Base-by-base conservation (phyloP, 805 yeast species). In the Nakazawaea peltata region DNA sequence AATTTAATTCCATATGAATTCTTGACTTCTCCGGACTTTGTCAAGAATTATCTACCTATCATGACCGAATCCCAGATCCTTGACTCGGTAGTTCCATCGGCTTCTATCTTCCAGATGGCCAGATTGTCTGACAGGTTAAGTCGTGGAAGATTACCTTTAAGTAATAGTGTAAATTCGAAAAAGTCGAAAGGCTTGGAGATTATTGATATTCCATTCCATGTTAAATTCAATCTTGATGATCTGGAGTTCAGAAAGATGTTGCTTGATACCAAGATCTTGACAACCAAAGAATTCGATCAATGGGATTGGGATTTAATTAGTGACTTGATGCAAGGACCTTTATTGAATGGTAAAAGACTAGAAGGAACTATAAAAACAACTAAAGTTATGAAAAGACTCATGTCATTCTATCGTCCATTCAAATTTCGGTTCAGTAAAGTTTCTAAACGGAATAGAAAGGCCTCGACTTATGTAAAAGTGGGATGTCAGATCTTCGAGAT, bases 331-430 rank as follows among this genome's bases (percentile, higher is more conserved):
- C 79, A 71, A 45, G 96, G 96, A 0, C 95, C 97, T 0, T 56
- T 92, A n/a, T 56, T 73, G 39, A 79, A 74, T 47, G 79, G 83
- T 0, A 73, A 65, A 43, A 63, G 85, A 32, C 65, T 92, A 28
- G 94, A 86, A 22, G 97, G 90, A 38, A 63, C 81, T 1, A 66
- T 77, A 24, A 76, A 71, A 46, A 78, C 81, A 2, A 86, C 97
- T 1, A 90, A 88, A 48, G 85, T 92, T 48, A 67, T 88, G 51
- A 88, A 90, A 50, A 61, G 96, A 37, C 53, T 92, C 18, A 54
- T 88, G 46, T 83, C 95, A 2, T 92, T 90, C 52, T 90, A 77
- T 52, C 66, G 97, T 36, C 98, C 99, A 0, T 81, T 88, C 60
- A 88, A 94, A 56, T 76, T 79, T 47, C 63, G 96, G 37, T 90